Percentiles rank a stretch among this genome's conserved stretches.
These are phyloP conservation scores for Tremella fuciformis DNA, from an alignment of 768 basidiomycete species.

Conservation along the genomic window DNA sequence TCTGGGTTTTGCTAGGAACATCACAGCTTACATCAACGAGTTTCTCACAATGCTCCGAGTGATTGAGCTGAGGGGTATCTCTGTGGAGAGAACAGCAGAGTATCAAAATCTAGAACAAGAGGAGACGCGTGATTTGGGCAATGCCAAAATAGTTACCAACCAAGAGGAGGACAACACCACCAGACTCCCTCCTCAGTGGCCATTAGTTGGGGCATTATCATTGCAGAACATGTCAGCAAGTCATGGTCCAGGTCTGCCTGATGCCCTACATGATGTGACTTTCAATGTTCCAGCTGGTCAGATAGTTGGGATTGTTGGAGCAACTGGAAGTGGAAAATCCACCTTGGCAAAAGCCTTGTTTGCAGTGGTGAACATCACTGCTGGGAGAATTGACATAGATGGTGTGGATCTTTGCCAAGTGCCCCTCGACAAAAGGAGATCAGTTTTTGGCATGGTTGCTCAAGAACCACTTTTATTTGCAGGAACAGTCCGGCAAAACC, in stretches of 20 bases:
- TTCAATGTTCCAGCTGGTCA: background rate
- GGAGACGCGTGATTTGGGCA: too few species aligned
- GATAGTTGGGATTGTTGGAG: background rate
- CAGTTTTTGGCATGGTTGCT: background rate
- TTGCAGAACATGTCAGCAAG: background rate
- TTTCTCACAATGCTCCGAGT: conserved; percentile 20
- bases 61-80: conserved; percentile 31
- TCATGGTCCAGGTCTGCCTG: background rate
- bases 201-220: background rate
- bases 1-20: conserved; percentile 27
- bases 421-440: background rate
- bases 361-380: background rate
- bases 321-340: conserved; percentile 5
- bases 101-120: conserved; percentile 38
- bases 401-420: background rate
- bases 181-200: background rate
- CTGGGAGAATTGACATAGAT: background rate
- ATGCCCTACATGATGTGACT: background rate
- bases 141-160: too few species aligned
- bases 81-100: conserved; percentile 34
- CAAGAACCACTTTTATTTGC: background rate
- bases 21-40: conserved; percentile 21
- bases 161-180: too few species aligned
- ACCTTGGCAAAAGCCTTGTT: background rate
- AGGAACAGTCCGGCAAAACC: background rate